Conservation (phyloP, 495 filamentous ascomycete species). For the Articulospora tetracladia region DNA sequence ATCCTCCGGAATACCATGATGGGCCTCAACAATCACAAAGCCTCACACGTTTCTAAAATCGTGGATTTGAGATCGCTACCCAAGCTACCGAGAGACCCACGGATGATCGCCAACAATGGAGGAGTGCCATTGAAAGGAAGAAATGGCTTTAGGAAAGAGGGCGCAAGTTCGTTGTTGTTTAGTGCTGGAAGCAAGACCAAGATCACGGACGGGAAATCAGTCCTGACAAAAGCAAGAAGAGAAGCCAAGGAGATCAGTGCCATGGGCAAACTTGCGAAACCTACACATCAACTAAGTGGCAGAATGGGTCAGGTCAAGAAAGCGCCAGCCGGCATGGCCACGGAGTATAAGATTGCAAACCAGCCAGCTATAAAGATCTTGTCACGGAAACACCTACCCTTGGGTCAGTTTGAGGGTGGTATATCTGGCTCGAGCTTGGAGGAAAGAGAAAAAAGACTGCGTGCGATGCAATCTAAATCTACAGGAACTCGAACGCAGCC, state of each 20-base stretch:
- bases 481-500: not conserved
- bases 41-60: conserved; percentile 42
- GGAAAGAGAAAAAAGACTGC: not conserved
- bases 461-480: not conserved
- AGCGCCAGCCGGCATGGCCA: conserved; percentile 24
- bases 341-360: conserved; percentile 15
- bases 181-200: conserved; percentile 27
- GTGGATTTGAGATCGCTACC: conserved; percentile 25
- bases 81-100: conserved; percentile 25
- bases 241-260: conserved; percentile 29
- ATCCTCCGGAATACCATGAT: conserved; percentile 42
- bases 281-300: conserved; percentile 19
- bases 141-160: conserved; percentile 8
- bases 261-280: conserved; percentile 15
- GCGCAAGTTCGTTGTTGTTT: conserved; percentile 19
- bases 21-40: conserved; percentile 45
- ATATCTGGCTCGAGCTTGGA: not conserved
- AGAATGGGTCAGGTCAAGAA: conserved; percentile 13
- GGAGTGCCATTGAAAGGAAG: conserved; percentile 21
- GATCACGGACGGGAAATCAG: conserved; percentile 24
- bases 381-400: conserved; percentile 1
- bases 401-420: conserved; percentile 1
- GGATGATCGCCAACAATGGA: conserved; percentile 29
- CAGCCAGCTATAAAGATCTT: conserved; percentile 19
- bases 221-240: conserved; percentile 26